Evolutionary conservation across 2,329 filamentous ascomycete genomes (phyloP), one percentile per base, ranked within the genome.

Genomic region (Dothideomycetes sp.): DNA sequence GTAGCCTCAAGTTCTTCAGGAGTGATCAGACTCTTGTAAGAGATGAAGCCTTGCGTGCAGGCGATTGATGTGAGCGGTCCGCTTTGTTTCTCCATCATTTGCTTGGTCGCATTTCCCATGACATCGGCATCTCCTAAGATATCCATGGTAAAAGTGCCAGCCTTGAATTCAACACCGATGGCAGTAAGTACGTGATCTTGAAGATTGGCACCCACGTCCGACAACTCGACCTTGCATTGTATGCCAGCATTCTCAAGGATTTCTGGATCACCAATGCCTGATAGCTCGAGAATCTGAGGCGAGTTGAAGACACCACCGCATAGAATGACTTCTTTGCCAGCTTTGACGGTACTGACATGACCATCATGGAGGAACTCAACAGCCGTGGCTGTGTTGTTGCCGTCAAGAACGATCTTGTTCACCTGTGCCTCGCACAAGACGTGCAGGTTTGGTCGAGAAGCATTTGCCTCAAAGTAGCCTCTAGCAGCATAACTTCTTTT

Each of bases 271-370:
- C 78, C 78, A 27, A 82, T 66, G 0, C 78, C 77, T 0, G 74
- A 79, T 2, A 80, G 60, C 47, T 81, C 76, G 13, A 73, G 65
- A n/a, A 76, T 61, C 55, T 71, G 74, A 4, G 69, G 78, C 9
- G 71, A 76, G 52, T 71, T 68, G 27, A 73, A 60, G 17, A 65
- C 70, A 0, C 78, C 78, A 1, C 74, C 75, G 5, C 70, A 70
- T 2, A 82, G 54, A 25, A 82, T 67, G 8, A 80, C 65, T 49
- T 81, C 77, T 41, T 55, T 54, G 19, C 49, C 53, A 47, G 50
- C 60, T 8, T 49, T 63, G 4, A 64, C 55, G 4, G 52, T 51
- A 35, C 61, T 53, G 3, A 57, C 51, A 7, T 56, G 46, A 3
- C 64, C 65, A 5, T 55, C 51, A 19, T 58, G 52, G 9, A 49